Percentiles rank a stretch among this genome's conserved stretches.
phyloP scores from a whole-genome alignment of 129 eudicot genomes.

The Rutidosis leptorrhynchoides region DNA sequence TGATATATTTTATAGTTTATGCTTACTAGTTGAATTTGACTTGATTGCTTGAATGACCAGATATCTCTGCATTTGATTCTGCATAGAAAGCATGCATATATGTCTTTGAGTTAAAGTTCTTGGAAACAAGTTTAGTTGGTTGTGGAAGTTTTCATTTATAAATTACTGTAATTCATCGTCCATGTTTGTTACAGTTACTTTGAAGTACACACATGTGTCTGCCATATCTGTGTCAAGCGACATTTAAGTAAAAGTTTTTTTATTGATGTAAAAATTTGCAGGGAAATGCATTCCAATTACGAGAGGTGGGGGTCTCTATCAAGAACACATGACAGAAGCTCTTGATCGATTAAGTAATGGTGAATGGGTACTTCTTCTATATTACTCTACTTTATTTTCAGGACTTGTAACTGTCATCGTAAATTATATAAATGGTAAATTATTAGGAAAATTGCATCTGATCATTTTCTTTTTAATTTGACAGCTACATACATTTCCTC shows the following conservation, averaged over 20 bases:
- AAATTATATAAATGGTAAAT: not conserved
- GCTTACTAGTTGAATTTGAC: not conserved
- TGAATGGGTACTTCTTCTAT: slow-evolving; percentile 70
- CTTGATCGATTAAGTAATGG: slow-evolving; percentile 79
- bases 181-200: slow-evolving; percentile 2
- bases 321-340: slow-evolving; percentile 97
- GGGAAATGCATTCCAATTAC: slow-evolving; percentile 98
- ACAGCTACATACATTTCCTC: slow-evolving; percentile 93
- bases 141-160: slow-evolving; percentile 4
- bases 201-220: not conserved
- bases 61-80: not conserved
- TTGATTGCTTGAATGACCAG: not conserved
- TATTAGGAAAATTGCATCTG: not conserved
- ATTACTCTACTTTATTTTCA: not conserved
- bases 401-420: not conserved
- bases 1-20: not conserved
- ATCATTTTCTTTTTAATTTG: slow-evolving; percentile 18
- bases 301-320: slow-evolving; percentile 95
- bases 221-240: not conserved
- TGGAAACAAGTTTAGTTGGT: not conserved
- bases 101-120: slow-evolving; percentile 2
- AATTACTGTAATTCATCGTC: not conserved
- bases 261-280: slow-evolving; percentile 37
- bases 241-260: not conserved
- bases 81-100: not conserved